Evolutionary conservation across 108 stramenopile species (phyloP).

Genomic region (Pseudonitzschia multiseries): DNA sequence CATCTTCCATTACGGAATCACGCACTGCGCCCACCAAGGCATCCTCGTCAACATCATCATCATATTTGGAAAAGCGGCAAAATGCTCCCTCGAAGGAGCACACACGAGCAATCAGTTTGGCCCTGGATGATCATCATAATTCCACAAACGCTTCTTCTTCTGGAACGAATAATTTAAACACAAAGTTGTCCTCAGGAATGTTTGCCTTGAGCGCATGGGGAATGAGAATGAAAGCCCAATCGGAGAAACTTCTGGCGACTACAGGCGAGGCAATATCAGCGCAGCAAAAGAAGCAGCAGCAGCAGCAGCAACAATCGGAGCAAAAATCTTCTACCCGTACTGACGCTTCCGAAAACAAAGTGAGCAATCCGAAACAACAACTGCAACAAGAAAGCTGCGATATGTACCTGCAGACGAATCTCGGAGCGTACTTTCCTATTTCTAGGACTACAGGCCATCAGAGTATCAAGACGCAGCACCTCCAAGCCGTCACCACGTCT

Average conservation of each 20-base stretch:
- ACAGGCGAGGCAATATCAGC: not conserved
- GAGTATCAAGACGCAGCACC: conserved; percentile 2
- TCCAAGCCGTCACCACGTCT: conserved; percentile 27
- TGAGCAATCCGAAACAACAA: not conserved
- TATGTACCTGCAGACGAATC: conserved; percentile 33
- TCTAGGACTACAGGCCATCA: not conserved
- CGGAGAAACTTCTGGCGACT: conserved; percentile 17
- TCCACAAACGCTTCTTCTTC: not conserved
- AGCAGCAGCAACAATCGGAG: conserved; percentile 11
- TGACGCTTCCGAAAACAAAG: too few species aligned
- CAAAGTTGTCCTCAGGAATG: conserved; percentile 24
- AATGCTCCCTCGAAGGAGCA: conserved; percentile 5
- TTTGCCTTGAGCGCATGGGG: conserved; percentile 35
- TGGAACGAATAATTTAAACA: not conserved
- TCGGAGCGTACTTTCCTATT: conserved; percentile 32
- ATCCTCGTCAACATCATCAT: not conserved
- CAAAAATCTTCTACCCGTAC: not conserved
- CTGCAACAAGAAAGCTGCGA: conserved; percentile 13
- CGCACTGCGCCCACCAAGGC: not conserved
- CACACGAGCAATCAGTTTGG: not conserved
- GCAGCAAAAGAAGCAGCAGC: not conserved
- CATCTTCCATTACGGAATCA: not conserved
- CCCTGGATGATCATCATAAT: conserved; percentile 11
- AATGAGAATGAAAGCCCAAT: conserved; percentile 33
- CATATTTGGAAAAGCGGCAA: conserved; percentile 6